Conservation (phyloP, 2,329 filamentous ascomycete species). For the Cladorrhinum sp. region DNA sequence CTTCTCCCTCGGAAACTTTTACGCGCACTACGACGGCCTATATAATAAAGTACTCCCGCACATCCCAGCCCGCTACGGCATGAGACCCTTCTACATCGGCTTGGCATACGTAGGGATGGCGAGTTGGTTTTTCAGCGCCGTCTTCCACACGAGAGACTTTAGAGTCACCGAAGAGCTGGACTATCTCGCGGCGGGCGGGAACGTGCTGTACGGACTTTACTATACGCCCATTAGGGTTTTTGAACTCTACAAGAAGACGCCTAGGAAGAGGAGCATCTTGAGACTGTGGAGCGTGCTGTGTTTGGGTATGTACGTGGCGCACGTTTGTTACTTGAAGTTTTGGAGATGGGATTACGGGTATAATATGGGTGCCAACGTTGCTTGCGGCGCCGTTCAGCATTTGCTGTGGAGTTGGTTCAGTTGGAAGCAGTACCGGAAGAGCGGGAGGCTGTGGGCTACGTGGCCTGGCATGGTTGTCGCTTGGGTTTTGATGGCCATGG, state of each 20-base stretch:
- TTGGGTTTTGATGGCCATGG: slow-evolving; percentile 92
- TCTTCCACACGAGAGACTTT: slow-evolving; percentile 93
- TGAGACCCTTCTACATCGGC: slow-evolving; percentile 75
- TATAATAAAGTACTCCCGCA: slow-evolving; percentile 62
- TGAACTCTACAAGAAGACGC: slow-evolving; percentile 61
- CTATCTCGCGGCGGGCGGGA: slow-evolving; percentile 90
- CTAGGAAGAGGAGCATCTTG: slow-evolving; percentile 50
- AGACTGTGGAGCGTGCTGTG: slow-evolving; percentile 76
- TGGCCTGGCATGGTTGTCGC: slow-evolving; percentile 90
- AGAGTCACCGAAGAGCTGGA: slow-evolving; percentile 84
- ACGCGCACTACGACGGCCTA: slow-evolving; percentile 78
- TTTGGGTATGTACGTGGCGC: slow-evolving; percentile 64
- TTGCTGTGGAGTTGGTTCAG: slow-evolving; percentile 84
- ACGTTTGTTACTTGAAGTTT: slow-evolving; percentile 80
- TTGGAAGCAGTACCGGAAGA: slow-evolving; percentile 66
- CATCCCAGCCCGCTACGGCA: slow-evolving; percentile 69
- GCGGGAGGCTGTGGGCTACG: slow-evolving; percentile 72
- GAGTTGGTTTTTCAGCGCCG: slow-evolving; percentile 82
- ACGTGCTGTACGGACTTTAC: slow-evolving; percentile 87
- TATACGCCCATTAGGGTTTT: slow-evolving; percentile 80
- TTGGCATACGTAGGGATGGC: slow-evolving; percentile 79
- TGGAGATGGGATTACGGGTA: slow-evolving; percentile 94
- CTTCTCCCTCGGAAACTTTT: slow-evolving; percentile 88
- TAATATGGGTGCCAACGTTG: slow-evolving; percentile 95
- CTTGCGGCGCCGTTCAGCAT: slow-evolving; percentile 75